Base-by-base conservation (phyloP, 768 basidiomycete genomes). In the Lactarius sanguifluus region DNA sequence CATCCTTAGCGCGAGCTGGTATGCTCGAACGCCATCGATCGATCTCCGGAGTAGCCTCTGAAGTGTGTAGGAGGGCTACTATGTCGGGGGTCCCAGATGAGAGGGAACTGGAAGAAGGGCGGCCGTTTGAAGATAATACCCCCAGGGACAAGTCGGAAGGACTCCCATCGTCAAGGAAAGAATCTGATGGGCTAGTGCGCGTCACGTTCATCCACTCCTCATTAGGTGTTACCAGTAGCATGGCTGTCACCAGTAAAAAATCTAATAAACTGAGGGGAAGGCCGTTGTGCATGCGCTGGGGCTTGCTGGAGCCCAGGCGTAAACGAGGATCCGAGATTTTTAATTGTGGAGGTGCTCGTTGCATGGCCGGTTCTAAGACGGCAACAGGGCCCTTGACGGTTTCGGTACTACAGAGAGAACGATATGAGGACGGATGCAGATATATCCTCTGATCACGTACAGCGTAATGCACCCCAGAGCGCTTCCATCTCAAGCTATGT, bases 211-310 rank as follows among this genome's bases (percentile, higher is more conserved):
- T 69, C 80, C 80, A 82, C 59, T 89, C 88, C 61, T 90, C 86
- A 10, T 82, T 77, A 62, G 89, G 87, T 0, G 89, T 91, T 30
- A 88, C 82, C 38, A 91, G 79, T 4, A 92, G 76, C 36, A 91
- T 78, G 9, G 87, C 79, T 5, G 90, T 90, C 58, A 87, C 77
- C 61, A 92, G 75, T 10, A 92, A 80, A 73, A 90, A 86, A 75
- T 92, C 91, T 38, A 91, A 79, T 8, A 91, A 79, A n/a, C 83
- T 75, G 41, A 86, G 76, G 12, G 89, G 86, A 16, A 92, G 84
- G n/a, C 88, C 89, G 34, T 82, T 81, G 72, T 89, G 85, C 36
- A 83, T 81, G n/a, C 81, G 76, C 72, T 86, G 82, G 5, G 83
- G 79, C 4, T 83, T 80, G 36, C 73, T 73, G 1, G 79, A 73